phyloP scores from a whole-genome alignment of 1,284 basidiomycete genomes.

The Volvariella volvacea region DNA sequence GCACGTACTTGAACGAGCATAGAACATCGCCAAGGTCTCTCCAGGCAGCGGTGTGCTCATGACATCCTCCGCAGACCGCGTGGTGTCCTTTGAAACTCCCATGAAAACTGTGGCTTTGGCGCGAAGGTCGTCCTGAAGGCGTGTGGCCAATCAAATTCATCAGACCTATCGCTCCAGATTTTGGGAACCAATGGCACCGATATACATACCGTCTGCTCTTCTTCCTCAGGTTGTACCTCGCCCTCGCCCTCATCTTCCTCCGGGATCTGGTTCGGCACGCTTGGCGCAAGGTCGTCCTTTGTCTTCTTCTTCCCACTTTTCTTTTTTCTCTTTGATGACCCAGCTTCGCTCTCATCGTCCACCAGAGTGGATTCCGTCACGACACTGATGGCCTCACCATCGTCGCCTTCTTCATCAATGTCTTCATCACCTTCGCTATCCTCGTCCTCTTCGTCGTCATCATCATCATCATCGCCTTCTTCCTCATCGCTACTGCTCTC shows the following conservation, averaged over 20 bases:
- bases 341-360: constrained; percentile 29
- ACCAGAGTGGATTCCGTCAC: constrained; percentile 15
- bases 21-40: constrained; percentile 85
- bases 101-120: constrained; percentile 65
- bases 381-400: too few species aligned
- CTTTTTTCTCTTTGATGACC: constrained; percentile 30
- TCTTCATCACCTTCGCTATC: constrained; percentile 25
- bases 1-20: constrained; percentile 57
- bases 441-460: constrained; percentile 37
- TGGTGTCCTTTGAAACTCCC: constrained; percentile 63
- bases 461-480: constrained; percentile 43
- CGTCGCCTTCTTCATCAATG: constrained; percentile 18
- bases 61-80: constrained; percentile 64
- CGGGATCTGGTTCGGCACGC: constrained; percentile 6
- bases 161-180: too few species aligned
- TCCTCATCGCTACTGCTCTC: constrained; percentile 55
- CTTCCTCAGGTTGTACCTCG: neutral
- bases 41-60: constrained; percentile 83
- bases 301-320: constrained; percentile 22
- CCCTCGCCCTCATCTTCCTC: constrained; percentile 21
- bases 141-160: too few species aligned
- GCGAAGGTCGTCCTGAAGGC: constrained; percentile 45
- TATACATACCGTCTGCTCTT: constrained; percentile 14
- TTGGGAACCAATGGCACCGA: neutral
- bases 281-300: constrained; percentile 19